Percentiles rank a stretch among this genome's conserved stretches.
phyloP scores from a whole-genome alignment of 78 protist species.

The Anaeramoeba flamelloides region DNA sequence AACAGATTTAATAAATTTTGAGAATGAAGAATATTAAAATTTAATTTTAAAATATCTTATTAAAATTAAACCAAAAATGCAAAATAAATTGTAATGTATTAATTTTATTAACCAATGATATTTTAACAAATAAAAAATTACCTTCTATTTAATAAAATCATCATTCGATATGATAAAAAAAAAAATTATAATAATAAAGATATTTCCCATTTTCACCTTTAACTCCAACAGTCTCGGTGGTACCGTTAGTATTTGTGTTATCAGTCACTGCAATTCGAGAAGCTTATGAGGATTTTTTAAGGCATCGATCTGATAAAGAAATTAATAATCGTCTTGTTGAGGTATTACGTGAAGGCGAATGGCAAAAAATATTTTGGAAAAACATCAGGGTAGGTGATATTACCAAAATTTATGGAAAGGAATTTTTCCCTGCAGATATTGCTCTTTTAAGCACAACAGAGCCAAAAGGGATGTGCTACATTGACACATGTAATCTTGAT shows the following conservation, averaged over 20 bases:
- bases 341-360: not conserved
- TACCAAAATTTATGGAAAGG: constrained; percentile 3
- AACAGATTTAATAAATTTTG: too few species aligned
- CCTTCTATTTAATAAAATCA: too few species aligned
- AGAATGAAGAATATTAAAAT: too few species aligned
- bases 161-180: too few species aligned
- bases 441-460: constrained; percentile 5
- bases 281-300: constrained; percentile 45
- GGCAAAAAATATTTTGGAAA: not conserved
- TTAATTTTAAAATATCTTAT: too few species aligned
- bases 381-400: constrained; percentile 38
- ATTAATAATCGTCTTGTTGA: not conserved
- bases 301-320: constrained; percentile 10
- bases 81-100: too few species aligned
- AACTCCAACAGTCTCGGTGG: too few species aligned
- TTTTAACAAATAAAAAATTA: too few species aligned
- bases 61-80: too few species aligned
- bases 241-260: constrained; percentile 52
- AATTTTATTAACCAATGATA: too few species aligned
- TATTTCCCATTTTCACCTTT: too few species aligned
- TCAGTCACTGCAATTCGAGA: constrained; percentile 43
- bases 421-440: constrained; percentile 24
- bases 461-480: constrained; percentile 27
- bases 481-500: constrained; percentile 57
- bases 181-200: too few species aligned